Conservation (phyloP, 108 stramenopile genomes). For the Conticribra guillardii region DNA sequence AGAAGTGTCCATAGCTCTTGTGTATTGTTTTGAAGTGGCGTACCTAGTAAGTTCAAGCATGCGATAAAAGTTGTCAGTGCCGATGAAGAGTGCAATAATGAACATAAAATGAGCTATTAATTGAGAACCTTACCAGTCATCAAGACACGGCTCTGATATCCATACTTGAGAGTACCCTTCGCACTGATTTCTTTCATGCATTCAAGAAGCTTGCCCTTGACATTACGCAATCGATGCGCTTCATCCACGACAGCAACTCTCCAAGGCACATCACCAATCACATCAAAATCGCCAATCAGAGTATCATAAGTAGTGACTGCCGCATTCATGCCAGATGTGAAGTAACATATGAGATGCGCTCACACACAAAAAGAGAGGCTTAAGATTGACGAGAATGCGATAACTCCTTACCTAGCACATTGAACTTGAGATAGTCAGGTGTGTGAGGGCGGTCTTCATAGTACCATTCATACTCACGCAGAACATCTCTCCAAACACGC, state of each 20-base stretch:
- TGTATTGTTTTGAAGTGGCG: constrained; percentile 98
- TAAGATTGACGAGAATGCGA: no score
- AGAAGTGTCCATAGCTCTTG: constrained; percentile 97
- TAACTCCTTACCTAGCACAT: constrained; percentile 73
- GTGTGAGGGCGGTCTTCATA: constrained; percentile 96
- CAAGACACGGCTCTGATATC: constrained; percentile 93
- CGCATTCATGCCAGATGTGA: background rate
- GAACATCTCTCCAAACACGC: constrained; percentile 94
- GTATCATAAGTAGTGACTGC: constrained; percentile 93
- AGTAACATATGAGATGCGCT: background rate
- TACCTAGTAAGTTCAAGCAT: constrained; percentile 19
- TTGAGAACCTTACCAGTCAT: constrained; percentile 81
- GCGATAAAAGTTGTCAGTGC: no score
- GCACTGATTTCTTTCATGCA: constrained; percentile 94
- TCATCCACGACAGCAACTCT: constrained; percentile 95
- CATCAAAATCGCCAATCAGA: constrained; percentile 88
- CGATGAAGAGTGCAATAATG: no score
- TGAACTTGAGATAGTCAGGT: constrained; percentile 94
- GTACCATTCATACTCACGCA: constrained; percentile 98
- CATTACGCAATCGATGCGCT: constrained; percentile 95
- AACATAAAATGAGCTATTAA: no score
- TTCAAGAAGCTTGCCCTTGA: constrained; percentile 92
- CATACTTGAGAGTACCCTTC: constrained; percentile 82
- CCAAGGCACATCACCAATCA: constrained; percentile 90
- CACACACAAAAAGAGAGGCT: no score